Percentiles rank a stretch among this genome's conserved stretches.
Evolutionary conservation across 495 filamentous ascomycete genomes (phyloP).

Genomic region (Hyaloscypha variabilis): DNA sequence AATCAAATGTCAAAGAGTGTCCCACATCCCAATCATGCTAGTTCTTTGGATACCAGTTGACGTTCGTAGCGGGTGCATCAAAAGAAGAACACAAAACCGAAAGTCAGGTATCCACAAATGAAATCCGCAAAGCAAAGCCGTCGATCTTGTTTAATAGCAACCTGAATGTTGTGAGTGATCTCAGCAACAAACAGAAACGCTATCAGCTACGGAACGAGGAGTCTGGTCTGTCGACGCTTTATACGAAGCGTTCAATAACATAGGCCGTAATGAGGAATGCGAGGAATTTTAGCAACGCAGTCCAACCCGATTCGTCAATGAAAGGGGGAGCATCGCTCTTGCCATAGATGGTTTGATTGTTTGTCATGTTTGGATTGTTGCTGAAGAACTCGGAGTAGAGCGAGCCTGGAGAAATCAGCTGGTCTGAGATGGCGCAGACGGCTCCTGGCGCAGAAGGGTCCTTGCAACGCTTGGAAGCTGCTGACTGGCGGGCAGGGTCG

Average conservation of each 20-base stretch:
- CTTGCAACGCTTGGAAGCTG: slow-evolving; percentile 52
- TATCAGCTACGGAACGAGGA: not conserved
- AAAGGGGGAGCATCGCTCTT: slow-evolving; percentile 3
- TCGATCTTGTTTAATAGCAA: not conserved
- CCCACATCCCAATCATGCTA: not conserved
- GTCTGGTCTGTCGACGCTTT: not conserved
- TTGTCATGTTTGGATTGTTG: slow-evolving; percentile 52
- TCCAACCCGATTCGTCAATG: too few species aligned
- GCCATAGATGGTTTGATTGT: slow-evolving; percentile 56
- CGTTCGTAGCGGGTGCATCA: not conserved
- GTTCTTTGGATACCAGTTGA: not conserved
- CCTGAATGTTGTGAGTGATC: not conserved
- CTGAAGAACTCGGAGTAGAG: slow-evolving; percentile 60
- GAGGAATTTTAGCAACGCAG: too few species aligned
- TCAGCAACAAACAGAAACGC: not conserved
- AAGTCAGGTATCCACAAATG: slow-evolving; percentile 1
- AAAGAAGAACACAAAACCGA: not conserved
- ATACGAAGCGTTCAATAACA: too few species aligned
- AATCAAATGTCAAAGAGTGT: not conserved
- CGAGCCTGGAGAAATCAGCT: slow-evolving; percentile 39
- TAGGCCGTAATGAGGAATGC: too few species aligned
- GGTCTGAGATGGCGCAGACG: slow-evolving; percentile 63
- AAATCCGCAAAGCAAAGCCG: not conserved
- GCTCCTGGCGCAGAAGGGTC: slow-evolving; percentile 40
- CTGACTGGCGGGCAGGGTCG: slow-evolving; percentile 39